Percentiles rank a stretch among this genome's conserved stretches.
Evolutionary conservation across 148 eudicot genomes (phyloP).

Genomic region (Chenopodium formosanum): DNA sequence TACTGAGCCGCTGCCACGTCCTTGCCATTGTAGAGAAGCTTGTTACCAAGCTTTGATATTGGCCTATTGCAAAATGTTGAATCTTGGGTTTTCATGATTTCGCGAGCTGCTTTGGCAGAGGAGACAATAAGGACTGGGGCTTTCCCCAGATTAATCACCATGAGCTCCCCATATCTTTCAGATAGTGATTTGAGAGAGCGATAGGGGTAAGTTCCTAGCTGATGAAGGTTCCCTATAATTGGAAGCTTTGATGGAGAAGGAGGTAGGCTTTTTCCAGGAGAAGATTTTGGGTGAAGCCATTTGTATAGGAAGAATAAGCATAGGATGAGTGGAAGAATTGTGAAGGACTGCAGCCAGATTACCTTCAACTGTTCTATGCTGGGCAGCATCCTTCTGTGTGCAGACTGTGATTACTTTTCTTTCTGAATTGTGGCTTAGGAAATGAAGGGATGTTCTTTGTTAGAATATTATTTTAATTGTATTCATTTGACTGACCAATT

Average conservation of each 20-base stretch:
- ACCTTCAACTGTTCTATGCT: not conserved
- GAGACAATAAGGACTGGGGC: conserved; percentile 36
- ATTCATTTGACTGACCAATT: not conserved
- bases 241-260: conserved; percentile 39
- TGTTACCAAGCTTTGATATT: not conserved
- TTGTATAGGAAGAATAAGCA: conserved; percentile 22
- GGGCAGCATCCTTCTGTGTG: not conserved
- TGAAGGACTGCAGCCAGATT: not conserved
- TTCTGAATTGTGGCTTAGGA: not conserved
- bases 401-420: not conserved
- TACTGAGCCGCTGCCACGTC: conserved; percentile 35
- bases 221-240: conserved; percentile 40
- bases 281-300: conserved; percentile 1
- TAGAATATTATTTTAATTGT: not conserved
- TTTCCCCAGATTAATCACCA: conserved; percentile 31
- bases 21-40: conserved; percentile 30
- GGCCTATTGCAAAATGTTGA: conserved; percentile 38
- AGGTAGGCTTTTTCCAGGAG: conserved; percentile 18
- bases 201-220: conserved; percentile 25
- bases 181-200: conserved; percentile 32
- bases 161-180: conserved; percentile 28
- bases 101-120: conserved; percentile 42
- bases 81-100: conserved; percentile 54
- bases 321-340: conserved; percentile 1
- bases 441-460: not conserved